Conservation (phyloP, 305 asterid species). For the Euphrasia arctica region DNA sequence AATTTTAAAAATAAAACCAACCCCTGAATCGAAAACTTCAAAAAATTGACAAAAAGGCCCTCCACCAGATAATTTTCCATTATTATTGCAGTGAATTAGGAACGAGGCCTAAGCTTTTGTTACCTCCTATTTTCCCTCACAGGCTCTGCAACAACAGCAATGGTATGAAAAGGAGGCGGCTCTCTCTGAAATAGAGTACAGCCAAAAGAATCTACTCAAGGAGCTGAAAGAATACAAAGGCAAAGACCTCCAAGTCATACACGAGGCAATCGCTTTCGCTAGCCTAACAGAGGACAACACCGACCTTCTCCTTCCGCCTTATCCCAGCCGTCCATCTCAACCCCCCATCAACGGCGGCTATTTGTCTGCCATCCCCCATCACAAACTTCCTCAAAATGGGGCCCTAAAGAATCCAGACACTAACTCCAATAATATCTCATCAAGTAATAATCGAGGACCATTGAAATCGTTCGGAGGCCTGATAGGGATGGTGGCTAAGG, state of each 20-base stretch:
- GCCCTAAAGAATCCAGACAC: constrained; percentile 22
- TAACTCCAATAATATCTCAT: neutral
- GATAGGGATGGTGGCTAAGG: constrained; percentile 56
- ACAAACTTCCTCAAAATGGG: constrained; percentile 51
- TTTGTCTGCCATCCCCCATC: constrained; percentile 40
- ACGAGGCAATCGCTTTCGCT: constrained; percentile 81
- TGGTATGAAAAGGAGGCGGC: constrained; percentile 84
- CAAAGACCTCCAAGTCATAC: constrained; percentile 68
- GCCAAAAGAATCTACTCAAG: constrained; percentile 75
- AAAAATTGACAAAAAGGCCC: too few species aligned
- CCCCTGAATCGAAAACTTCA: neutral
- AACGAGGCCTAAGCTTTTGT: constrained; percentile 1
- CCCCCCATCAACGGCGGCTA: constrained; percentile 37
- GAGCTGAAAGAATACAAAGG: constrained; percentile 85
- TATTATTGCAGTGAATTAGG: too few species aligned
- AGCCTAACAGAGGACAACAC: constrained; percentile 70
- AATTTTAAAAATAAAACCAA: too few species aligned
- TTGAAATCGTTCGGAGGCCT: constrained; percentile 39
- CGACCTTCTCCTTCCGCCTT: constrained; percentile 94
- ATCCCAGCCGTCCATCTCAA: constrained; percentile 69
- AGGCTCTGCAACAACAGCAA: constrained; percentile 86
- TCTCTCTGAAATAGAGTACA: constrained; percentile 62
- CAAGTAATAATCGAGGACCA: constrained; percentile 22
- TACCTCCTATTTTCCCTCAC: constrained; percentile 25
- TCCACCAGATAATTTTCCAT: too few species aligned